These are phyloP conservation scores for Hygrocybe coccinea DNA, from an alignment of 768 basidiomycete genomes.

Conservation along the genomic window DNA sequence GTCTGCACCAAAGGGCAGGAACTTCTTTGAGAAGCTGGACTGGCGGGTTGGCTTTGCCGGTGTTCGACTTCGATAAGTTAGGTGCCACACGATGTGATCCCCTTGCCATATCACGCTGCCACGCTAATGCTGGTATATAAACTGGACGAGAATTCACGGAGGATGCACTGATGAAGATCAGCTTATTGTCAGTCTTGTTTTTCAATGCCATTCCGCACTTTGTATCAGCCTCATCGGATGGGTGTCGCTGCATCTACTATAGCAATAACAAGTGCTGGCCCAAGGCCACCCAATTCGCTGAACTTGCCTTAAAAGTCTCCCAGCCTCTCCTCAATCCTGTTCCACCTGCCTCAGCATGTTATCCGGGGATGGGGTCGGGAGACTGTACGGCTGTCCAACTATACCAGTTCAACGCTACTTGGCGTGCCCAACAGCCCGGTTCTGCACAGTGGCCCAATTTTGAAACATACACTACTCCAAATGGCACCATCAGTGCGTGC, in stretches of 20 bases:
- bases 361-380: slow-evolving; percentile 28
- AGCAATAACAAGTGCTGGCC: slow-evolving; percentile 44
- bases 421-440: slow-evolving; percentile 40
- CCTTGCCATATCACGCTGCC: too few species aligned
- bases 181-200: too few species aligned
- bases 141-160: too few species aligned
- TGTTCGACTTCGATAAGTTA: too few species aligned
- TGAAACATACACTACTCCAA: slow-evolving; percentile 32
- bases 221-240: neutral
- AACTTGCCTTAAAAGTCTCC: slow-evolving; percentile 35
- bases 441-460: slow-evolving; percentile 33
- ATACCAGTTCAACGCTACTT: slow-evolving; percentile 30
- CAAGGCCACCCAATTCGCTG: slow-evolving; percentile 25
- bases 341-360: slow-evolving; percentile 40
- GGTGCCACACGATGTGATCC: too few species aligned
- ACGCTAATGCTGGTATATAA: too few species aligned
- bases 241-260: slow-evolving; percentile 38
- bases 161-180: too few species aligned
- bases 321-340: slow-evolving; percentile 41
- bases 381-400: slow-evolving; percentile 34
- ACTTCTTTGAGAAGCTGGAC: too few species aligned
- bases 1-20: too few species aligned
- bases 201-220: too few species aligned
- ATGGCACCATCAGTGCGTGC: slow-evolving; percentile 49
- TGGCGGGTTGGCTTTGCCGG: too few species aligned